phyloP scores from a whole-genome alignment of 108 stramenopile genomes.

The Epipyxis sp. region DNA sequence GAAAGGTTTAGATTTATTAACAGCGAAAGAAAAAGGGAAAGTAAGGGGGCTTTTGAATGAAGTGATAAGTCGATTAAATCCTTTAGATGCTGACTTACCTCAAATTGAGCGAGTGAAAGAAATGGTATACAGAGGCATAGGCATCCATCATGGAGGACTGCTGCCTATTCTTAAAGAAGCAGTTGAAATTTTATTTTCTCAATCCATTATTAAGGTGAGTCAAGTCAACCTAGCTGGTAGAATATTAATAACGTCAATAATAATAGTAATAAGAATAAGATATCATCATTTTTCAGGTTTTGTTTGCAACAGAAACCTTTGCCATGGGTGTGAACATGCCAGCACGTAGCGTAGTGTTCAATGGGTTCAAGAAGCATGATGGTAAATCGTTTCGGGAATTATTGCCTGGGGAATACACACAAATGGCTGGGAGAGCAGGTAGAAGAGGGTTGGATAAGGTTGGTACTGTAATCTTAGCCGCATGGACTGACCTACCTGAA shows the following conservation, averaged over 20 bases:
- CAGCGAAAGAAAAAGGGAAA: slow-evolving; percentile 66
- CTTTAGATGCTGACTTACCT: slow-evolving; percentile 76
- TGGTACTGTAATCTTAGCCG: slow-evolving; percentile 64
- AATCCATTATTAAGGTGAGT: slow-evolving; percentile 82
- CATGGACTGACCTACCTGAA: slow-evolving; percentile 27
- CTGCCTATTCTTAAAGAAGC: slow-evolving; percentile 92
- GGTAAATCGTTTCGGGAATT: slow-evolving; percentile 73
- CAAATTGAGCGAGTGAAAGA: slow-evolving; percentile 67
- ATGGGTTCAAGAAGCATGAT: slow-evolving; percentile 87
- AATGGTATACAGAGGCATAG: slow-evolving; percentile 86
- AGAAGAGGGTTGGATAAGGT: slow-evolving; percentile 91
- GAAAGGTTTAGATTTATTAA: slow-evolving; percentile 75
- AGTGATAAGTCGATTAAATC: slow-evolving; percentile 68
- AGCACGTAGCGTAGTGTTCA: slow-evolving; percentile 89
- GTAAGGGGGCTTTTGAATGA: slow-evolving; percentile 36
- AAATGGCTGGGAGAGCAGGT: slow-evolving; percentile 97
- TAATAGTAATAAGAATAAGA: neutral
- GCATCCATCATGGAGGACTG: slow-evolving; percentile 94
- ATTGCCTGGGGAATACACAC: slow-evolving; percentile 78
- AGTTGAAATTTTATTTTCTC: slow-evolving; percentile 90
- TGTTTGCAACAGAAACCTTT: slow-evolving; percentile 98
- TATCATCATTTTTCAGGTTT: slow-evolving; percentile 20
- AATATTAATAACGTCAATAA: neutral
- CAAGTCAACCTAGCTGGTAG: neutral
- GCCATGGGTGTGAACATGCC: slow-evolving; percentile 99